Base-by-base conservation (phyloP, 2,329 filamentous ascomycete species). In the Alternaria ventricosa region DNA sequence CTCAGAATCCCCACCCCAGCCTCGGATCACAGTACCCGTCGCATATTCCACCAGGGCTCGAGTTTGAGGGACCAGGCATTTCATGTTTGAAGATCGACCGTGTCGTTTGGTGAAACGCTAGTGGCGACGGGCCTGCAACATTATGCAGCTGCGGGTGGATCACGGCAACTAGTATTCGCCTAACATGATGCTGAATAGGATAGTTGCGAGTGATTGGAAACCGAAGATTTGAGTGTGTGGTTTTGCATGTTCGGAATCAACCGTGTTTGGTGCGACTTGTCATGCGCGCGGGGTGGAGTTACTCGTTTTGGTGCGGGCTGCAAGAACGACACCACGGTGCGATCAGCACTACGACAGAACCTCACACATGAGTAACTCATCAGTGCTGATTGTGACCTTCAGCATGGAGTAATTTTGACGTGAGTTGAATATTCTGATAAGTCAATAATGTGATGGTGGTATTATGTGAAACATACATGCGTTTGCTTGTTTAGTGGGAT, bases 31-130 rank as follows among this genome's bases (percentile, higher is more conserved):
- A 28, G 27, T 13, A n/a, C 13, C 43, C 30, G 56, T 58, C 36
- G 55, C 62, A 51, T 53, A 25, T 50, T 18, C 8, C 18, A 33
- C 61, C 27, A 53, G 43, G 62, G 33, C 43, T 47, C 33, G 30
- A 20, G 43, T 46, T 57, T 57, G 23, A 53, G 53, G 57, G 57
- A 57, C 61, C 54, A 51, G 44, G 58, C 66, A 61, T 25, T 36
- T 41, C 10, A 55, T 68, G 70, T 72, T 72, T 72, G 67, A 60
- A 67, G 65, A 70, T 70, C 62, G 63, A 41, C 56, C 49, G 51
- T 60, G 58, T 64, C 60, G 67, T 68, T 69, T 70, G 59, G 65
- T 72, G 70, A 72, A 72, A 72, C 70, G 55, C 69, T 71, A 67
- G 67, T 36, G 54, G 68, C 62, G 65, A 68, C 68, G 58, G 50